These are phyloP conservation scores for Rhodotorula babjevae DNA, from an alignment of 768 basidiomycete species.

Conservation along the genomic window DNA sequence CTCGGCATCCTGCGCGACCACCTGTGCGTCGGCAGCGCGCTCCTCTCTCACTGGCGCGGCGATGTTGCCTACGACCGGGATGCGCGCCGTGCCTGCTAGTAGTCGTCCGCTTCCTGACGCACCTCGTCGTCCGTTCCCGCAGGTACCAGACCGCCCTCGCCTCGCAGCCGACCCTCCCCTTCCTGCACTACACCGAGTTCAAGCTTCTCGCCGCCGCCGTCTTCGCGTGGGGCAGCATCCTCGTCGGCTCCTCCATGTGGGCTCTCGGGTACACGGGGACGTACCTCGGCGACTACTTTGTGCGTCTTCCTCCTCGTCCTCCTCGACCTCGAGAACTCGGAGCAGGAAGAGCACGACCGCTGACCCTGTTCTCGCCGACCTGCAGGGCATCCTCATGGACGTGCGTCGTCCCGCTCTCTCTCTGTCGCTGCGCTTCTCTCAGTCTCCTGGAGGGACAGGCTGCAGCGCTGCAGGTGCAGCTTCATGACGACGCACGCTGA, in stretches of 20 bases:
- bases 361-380: not conserved
- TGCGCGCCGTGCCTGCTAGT: too few species aligned
- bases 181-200: slow-evolving; percentile 65
- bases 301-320: not conserved
- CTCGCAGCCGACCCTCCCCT: slow-evolving; percentile 65
- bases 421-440: too few species aligned
- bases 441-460: too few species aligned
- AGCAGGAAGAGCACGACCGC: not conserved
- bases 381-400: slow-evolving; percentile 57
- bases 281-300: slow-evolving; percentile 56
- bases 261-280: slow-evolving; percentile 89
- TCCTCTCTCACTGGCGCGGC: not conserved
- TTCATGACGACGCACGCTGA: not conserved
- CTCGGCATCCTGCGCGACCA: slow-evolving; percentile 80
- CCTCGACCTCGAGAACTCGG: too few species aligned
- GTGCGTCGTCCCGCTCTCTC: slow-evolving; percentile 50
- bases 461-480: too few species aligned
- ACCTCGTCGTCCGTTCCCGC: not conserved
- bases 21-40: slow-evolving; percentile 56
- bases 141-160: slow-evolving; percentile 72
- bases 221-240: slow-evolving; percentile 69
- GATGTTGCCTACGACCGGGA: too few species aligned
- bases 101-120: too few species aligned
- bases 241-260: slow-evolving; percentile 84
- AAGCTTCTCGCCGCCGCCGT: slow-evolving; percentile 57